Base-by-base conservation (phyloP, 352 stramenopile species). In the Phytopythium helicoides region DNA sequence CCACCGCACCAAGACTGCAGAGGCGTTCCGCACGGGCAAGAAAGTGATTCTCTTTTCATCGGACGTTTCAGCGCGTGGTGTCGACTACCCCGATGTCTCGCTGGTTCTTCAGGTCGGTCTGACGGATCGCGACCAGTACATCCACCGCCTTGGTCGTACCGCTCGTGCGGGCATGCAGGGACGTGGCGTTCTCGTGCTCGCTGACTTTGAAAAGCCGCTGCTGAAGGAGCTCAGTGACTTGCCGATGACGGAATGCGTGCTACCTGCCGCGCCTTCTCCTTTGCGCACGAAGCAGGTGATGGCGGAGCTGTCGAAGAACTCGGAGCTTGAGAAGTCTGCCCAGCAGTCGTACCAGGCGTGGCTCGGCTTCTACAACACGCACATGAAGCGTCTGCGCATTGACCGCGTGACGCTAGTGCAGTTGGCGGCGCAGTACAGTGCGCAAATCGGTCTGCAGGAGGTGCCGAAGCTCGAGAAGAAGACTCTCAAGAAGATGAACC, bases 21-120 rank as follows among this genome's bases (percentile, higher is more conserved):
- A 97, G 19, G 60, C 81, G 10, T 99, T 99, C 76, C 88, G 91
- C 49, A 81, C 77, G 45, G 73, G 70, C n/a, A 76, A 81, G 21
- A 88, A 87, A 45, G 81, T 92, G 11, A 76, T 98, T 22, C 87
- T 98, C 66, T 98, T 99, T 59, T 97, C 89, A 36, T 96, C 78
- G 19, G 96, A 98, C 68, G 94, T 98, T 9, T 97, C 88, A 21
- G 94, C 93, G 16, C 75, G 96, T 46, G 96, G 96, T 42, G 90
- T 98, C 31, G 96, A 98, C 73, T 98, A 98, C 73, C 94, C 93
- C 2, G 87, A 97, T 55, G 94, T 99, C 0, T 93, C 86, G 31
- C 66, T 89, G 12, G 86, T 97, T 26, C 66, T 96, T 2, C 84
- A 97, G 58, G 76, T 95, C 39, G 86, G 66, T 47, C 87, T 71